These are phyloP conservation scores for Xylaria sp. DNA, from an alignment of 495 filamentous ascomycete genomes.

Conservation along the genomic window DNA sequence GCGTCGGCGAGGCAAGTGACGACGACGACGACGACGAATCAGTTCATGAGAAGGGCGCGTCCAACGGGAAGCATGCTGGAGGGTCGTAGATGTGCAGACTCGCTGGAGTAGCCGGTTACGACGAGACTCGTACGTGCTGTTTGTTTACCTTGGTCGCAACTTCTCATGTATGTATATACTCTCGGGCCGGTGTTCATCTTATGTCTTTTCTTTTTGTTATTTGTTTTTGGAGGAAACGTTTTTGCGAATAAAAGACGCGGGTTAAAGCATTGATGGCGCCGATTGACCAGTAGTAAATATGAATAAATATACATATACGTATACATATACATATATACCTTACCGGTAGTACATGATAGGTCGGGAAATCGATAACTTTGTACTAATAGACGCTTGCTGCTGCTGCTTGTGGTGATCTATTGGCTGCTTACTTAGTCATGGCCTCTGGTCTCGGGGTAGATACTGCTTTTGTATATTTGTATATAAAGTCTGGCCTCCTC, in stretches of 20 bases:
- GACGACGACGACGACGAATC: constrained; percentile 61
- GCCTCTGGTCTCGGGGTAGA: not conserved
- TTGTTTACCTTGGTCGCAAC: not conserved
- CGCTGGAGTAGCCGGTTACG: not conserved
- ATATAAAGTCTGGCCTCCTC: not conserved
- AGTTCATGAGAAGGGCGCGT: constrained; percentile 34
- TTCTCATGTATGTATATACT: constrained; percentile 11
- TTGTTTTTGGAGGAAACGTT: not conserved
- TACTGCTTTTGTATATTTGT: not conserved
- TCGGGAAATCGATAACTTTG: not conserved
- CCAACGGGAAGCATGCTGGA: constrained; percentile 17
- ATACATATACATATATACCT: not conserved
- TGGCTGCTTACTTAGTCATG: not conserved
- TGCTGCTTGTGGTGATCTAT: not conserved
- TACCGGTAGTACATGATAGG: not conserved
- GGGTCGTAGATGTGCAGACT: not conserved
- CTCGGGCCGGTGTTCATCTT: not conserved
- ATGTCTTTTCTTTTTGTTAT: not conserved
- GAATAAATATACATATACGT: not conserved
- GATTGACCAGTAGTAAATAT: not conserved
- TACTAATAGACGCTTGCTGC: not conserved
- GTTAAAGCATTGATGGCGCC: not conserved
- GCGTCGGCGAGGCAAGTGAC: constrained; percentile 64
- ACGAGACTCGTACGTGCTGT: not conserved
- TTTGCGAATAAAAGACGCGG: not conserved